Evolutionary conservation across 2,329 filamentous ascomycete genomes (phyloP), one percentile per base, ranked within the genome.

Genomic region (Blastomyces silverae): DNA sequence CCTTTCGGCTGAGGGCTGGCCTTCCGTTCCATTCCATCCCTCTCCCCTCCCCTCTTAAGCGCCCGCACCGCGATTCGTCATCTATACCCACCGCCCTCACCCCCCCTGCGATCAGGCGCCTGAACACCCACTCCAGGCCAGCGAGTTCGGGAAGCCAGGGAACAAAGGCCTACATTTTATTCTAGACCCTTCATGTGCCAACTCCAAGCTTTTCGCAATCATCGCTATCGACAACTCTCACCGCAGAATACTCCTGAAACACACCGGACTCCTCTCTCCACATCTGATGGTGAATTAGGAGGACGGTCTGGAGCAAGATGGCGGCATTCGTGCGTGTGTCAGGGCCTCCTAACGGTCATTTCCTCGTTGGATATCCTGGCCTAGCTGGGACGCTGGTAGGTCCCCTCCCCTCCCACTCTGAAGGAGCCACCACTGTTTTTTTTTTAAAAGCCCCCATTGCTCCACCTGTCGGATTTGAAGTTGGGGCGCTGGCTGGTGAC

Each of bases 331-430:
- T 99, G 81, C 89, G 94, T 84, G 92, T 99, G 80, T 96, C 92
- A 71, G 94, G 94, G 76, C 92, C 92, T 76, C 92, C 94, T 72
- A 99, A 99, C 80, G 94, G 91, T 80, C 94, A 90, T 80, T 97
- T 96, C 76, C 84, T 97, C 69, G 91, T 97, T 71, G 94, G 94
- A 72, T 99, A 97, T 78, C 94, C 94, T 64, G 94, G 94, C 71
- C 97, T 99, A 78, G 97, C 93, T 64, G 94, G 94, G 73, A 99
- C 94, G 48, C 79, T 97, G 85, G 92, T 97, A 84, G 80, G 91
- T 86, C 63, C 64, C 57, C 64, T 59, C 64, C 63, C 59, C 65
- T 22, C 28, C 15, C 31, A 34, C 52, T n/a, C 15, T 15, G 17
- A 25, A 53, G 6, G 55, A 10, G 20, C 17, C 34, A 11, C 31